These are phyloP conservation scores for Emergomyces pasteurianus DNA, from an alignment of 2,329 filamentous ascomycete species.

Conservation along the genomic window DNA sequence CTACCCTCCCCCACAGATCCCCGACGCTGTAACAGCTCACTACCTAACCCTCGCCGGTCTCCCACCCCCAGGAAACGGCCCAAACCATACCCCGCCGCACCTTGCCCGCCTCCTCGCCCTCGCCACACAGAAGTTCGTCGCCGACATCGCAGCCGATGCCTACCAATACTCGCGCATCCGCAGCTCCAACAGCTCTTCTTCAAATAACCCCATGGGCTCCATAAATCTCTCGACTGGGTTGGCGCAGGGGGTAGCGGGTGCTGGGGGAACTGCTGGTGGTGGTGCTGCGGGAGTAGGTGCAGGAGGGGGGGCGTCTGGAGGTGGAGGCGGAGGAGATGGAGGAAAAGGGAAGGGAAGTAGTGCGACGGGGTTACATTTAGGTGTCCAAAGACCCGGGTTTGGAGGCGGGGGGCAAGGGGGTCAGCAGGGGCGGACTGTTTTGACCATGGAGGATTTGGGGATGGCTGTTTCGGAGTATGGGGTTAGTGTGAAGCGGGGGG, in stretches of 20 bases:
- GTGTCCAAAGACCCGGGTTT: constrained; percentile 65
- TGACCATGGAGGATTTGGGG: constrained; percentile 97
- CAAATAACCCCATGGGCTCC: constrained; percentile 84
- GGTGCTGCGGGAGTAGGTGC: constrained; percentile 36
- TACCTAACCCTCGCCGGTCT: constrained; percentile 95
- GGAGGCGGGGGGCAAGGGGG: constrained; percentile 81
- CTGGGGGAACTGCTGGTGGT: constrained; percentile 41
- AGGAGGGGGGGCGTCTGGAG: constrained; percentile 31
- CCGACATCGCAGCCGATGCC: constrained; percentile 90
- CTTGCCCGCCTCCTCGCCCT: constrained; percentile 88
- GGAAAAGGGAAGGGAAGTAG: constrained; percentile 37
- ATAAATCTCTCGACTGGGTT: constrained; percentile 55
- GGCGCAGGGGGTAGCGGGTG: constrained; percentile 42
- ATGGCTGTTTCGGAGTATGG: constrained; percentile 98
- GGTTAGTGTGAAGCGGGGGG: constrained; percentile 91
- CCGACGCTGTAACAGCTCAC: constrained; percentile 93
- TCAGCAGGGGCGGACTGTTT: constrained; percentile 72
- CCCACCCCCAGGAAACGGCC: constrained; percentile 70
- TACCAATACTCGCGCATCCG: constrained; percentile 97
- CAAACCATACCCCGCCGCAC: constrained; percentile 64
- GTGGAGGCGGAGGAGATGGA: constrained; percentile 33
- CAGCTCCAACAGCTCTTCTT: constrained; percentile 73
- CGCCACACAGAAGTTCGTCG: constrained; percentile 98
- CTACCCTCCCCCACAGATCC: constrained; percentile 52
- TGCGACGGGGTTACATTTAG: constrained; percentile 44